These are phyloP conservation scores for Tetragonia tetragonoides DNA, from an alignment of 148 eudicot genomes.

Conservation along the genomic window DNA sequence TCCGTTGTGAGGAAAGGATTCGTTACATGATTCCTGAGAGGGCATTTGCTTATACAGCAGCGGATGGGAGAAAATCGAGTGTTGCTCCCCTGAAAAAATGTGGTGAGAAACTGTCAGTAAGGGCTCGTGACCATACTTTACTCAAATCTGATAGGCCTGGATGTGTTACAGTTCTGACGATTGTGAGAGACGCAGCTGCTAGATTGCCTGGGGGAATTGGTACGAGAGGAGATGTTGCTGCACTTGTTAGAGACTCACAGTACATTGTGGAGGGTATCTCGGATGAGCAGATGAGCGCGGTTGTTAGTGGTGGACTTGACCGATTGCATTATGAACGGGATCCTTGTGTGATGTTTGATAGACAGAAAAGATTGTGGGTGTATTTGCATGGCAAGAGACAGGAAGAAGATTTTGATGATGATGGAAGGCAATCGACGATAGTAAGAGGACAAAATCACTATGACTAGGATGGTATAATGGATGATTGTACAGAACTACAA, in stretches of 20 bases:
- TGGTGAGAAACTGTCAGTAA: conserved; percentile 50
- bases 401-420: conserved; percentile 69
- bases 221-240: conserved; percentile 64
- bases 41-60: conserved; percentile 61
- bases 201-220: conserved; percentile 67
- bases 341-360: conserved; percentile 63
- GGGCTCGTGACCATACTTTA: conserved; percentile 59
- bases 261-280: conserved; percentile 53
- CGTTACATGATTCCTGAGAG: conserved; percentile 53
- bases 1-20: conserved; percentile 50
- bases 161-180: conserved; percentile 58
- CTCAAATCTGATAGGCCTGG: conserved; percentile 58
- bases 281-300: conserved; percentile 55
- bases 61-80: conserved; percentile 61
- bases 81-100: conserved; percentile 62
- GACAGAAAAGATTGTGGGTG: conserved; percentile 56
- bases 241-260: conserved; percentile 60
- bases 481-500: too few relatives aligned
- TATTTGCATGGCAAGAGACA: conserved; percentile 64
- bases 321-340: conserved; percentile 72
- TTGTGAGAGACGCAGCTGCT: conserved; percentile 71
- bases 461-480: too few relatives aligned
- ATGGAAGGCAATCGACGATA: conserved; percentile 33
- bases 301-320: conserved; percentile 69
- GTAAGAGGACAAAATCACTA: not conserved